A percentile compares a stretch with the other conserved stretches of the same genome.
Conservation (phyloP, 805 yeast species). For the Millerozyma miso region DNA sequence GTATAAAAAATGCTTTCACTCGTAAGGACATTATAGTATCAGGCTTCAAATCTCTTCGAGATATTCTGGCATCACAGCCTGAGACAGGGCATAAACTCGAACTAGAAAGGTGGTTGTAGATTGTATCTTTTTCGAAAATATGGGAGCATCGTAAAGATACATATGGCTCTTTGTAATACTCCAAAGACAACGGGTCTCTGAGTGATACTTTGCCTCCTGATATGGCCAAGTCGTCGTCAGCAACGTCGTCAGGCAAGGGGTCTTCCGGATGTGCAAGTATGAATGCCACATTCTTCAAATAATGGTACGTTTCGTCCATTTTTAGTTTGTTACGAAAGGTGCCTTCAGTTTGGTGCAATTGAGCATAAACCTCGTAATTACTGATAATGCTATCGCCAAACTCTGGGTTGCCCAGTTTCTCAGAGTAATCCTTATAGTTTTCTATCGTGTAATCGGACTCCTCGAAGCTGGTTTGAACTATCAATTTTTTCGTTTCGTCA, state of each 20-base stretch:
- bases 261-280: constrained; percentile 57
- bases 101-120: constrained; percentile 27
- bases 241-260: constrained; percentile 50
- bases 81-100: constrained; percentile 51
- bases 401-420: constrained; percentile 7
- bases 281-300: constrained; percentile 40
- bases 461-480: constrained; percentile 15
- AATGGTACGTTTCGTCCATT: constrained; percentile 15
- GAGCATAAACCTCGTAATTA: constrained; percentile 5
- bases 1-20: constrained; percentile 34
- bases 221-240: constrained; percentile 58
- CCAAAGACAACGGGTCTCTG: constrained; percentile 62
- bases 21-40: constrained; percentile 57
- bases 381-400: constrained; percentile 14
- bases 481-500: constrained; percentile 13
- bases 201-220: constrained; percentile 70
- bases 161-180: constrained; percentile 50
- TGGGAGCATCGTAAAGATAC: constrained; percentile 57
- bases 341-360: constrained; percentile 3
- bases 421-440: constrained; percentile 16
- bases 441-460: constrained; percentile 20
- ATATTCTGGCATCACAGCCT: constrained; percentile 44
- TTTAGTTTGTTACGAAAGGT: constrained; percentile 7
- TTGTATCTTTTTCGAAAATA: constrained; percentile 50
- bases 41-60: constrained; percentile 29